These are phyloP conservation scores for Trichomonas gallinae DNA, from an alignment of 208 protist species.

Conservation along the genomic window DNA sequence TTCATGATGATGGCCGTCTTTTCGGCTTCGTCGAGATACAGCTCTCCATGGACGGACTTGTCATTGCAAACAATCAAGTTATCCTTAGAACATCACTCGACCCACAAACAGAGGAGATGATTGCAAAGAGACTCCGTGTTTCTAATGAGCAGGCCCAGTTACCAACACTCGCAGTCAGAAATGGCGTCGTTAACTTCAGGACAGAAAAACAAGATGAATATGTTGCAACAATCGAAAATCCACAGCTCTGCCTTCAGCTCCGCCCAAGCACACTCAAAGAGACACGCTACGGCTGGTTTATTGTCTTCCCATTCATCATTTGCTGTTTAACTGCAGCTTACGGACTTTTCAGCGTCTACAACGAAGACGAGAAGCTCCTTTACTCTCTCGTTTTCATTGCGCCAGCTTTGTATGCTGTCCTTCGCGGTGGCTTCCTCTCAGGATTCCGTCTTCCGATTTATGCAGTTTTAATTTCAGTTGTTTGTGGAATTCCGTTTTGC, in stretches of 20 bases:
- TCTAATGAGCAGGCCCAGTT: background rate
- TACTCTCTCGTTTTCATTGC: background rate
- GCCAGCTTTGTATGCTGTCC: background rate
- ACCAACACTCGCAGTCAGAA: background rate
- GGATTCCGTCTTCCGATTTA: background rate
- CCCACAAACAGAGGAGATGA: background rate
- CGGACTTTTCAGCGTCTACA: background rate
- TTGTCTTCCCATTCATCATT: background rate
- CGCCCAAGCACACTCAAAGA: background rate
- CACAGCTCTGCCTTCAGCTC: background rate
- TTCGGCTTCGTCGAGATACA: background rate
- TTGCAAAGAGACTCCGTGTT: background rate
- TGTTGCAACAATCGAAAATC: background rate
- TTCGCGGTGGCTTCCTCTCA: background rate
- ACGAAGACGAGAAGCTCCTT: background rate
- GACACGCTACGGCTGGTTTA: background rate
- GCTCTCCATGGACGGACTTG: background rate
- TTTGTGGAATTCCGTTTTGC: background rate
- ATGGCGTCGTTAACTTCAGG: background rate
- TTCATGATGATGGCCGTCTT: background rate
- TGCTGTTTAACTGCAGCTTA: background rate
- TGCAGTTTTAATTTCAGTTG: background rate
- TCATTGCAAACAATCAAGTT: background rate
- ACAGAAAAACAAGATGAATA: background rate
- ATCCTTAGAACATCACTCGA: background rate